Conservation (phyloP, 257 asterid species). For the Schizonepeta tenuifolia region DNA sequence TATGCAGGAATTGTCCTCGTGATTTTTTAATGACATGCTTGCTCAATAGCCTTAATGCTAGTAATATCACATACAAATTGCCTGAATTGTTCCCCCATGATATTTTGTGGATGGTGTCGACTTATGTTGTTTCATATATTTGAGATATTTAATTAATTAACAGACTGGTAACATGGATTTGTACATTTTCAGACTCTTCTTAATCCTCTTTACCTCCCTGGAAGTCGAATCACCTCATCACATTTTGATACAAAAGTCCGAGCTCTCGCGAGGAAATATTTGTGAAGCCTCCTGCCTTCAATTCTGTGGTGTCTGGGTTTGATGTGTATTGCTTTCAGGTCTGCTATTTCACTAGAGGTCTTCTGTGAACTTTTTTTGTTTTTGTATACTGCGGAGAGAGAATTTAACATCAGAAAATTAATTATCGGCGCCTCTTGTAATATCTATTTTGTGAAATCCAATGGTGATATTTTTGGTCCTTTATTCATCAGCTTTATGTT, state of each 20-base stretch:
- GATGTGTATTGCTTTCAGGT: conserved; percentile 34
- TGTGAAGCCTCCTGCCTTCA: conserved; percentile 45
- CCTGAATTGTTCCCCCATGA: too few relatives aligned
- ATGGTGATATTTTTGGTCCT: conserved; percentile 13
- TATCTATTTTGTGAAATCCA: conserved; percentile 23
- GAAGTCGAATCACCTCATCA: conserved; percentile 88
- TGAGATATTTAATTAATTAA: conserved; percentile 8
- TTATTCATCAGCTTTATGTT: conserved; percentile 14
- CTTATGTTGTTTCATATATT: conserved; percentile 13
- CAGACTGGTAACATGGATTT: conserved; percentile 10
- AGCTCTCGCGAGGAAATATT: conserved; percentile 89
- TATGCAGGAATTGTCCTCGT: background rate
- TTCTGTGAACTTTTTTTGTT: conserved; percentile 18
- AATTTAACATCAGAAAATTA: conserved; percentile 9
- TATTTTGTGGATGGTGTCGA: background rate
- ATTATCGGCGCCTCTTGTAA: conserved; percentile 17
- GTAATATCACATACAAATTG: background rate
- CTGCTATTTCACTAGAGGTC: conserved; percentile 25
- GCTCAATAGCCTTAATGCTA: background rate
- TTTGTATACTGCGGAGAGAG: conserved; percentile 13
- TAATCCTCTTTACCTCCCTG: conserved; percentile 96
- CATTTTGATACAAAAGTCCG: conserved; percentile 98
- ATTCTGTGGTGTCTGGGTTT: conserved; percentile 31
- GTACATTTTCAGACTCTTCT: conserved; percentile 74
- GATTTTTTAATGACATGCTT: conserved; percentile 1